Percentiles rank a stretch among this genome's conserved stretches.
Evolutionary conservation across 108 stramenopile species (phyloP).

Genomic region (Pseudonitzschia multistriata): DNA sequence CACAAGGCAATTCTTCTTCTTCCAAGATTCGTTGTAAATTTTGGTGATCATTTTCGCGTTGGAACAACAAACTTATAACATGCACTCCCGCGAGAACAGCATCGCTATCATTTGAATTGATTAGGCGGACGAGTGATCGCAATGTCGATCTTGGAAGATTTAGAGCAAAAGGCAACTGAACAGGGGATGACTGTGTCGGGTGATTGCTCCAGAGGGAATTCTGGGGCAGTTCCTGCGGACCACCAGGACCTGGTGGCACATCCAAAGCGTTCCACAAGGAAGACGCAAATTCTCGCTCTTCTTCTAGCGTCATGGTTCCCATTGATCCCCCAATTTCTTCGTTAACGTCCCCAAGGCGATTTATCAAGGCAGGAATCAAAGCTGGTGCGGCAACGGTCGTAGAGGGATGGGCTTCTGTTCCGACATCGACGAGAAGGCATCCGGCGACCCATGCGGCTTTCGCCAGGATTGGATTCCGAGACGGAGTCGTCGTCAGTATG

Average conservation of each 20-base stretch:
- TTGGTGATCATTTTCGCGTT: background rate
- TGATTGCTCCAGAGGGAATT: background rate
- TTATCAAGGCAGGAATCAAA: slow-evolving; percentile 28
- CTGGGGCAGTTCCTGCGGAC: background rate
- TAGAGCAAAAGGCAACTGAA: slow-evolving; percentile 10
- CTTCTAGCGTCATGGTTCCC: slow-evolving; percentile 4
- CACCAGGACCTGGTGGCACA: background rate
- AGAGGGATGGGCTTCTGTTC: slow-evolving; percentile 31
- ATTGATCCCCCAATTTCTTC: background rate
- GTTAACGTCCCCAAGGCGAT: slow-evolving; percentile 9
- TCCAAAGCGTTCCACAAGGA: slow-evolving; percentile 34
- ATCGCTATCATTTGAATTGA: slow-evolving; percentile 28
- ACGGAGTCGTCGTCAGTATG: background rate
- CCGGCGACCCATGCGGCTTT: slow-evolving; percentile 35
- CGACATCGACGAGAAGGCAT: slow-evolving; percentile 34
- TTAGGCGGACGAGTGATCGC: slow-evolving; percentile 15
- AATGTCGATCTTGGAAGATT: slow-evolving; percentile 8
- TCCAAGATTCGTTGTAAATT: slow-evolving; percentile 1
- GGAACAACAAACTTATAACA: slow-evolving; percentile 14
- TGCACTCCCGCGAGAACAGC: slow-evolving; percentile 17
- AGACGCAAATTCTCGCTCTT: slow-evolving; percentile 25
- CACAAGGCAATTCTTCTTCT: slow-evolving; percentile 16
- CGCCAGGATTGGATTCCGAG: slow-evolving; percentile 5
- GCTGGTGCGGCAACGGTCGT: slow-evolving; percentile 27
- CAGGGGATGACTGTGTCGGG: background rate